Conservation (phyloP, 805 yeast genomes). For the Lipomyces mesembrius region DNA sequence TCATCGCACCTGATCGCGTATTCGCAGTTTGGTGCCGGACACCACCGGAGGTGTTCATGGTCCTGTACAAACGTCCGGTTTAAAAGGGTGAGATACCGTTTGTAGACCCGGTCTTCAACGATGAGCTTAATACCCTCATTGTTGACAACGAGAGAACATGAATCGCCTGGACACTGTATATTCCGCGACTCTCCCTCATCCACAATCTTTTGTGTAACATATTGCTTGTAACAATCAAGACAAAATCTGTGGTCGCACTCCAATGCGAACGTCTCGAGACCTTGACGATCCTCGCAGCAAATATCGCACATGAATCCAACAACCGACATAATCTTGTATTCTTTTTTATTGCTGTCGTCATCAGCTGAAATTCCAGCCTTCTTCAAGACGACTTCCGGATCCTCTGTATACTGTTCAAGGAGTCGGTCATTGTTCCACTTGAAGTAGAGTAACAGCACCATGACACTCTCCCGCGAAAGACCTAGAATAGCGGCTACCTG, state of each 20-base stretch:
- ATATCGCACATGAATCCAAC: constrained; percentile 59
- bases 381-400: constrained; percentile 47
- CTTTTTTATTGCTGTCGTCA: constrained; percentile 26
- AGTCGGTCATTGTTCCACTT: constrained; percentile 65
- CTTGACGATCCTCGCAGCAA: constrained; percentile 66
- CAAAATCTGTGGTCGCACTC: constrained; percentile 78
- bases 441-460: constrained; percentile 54
- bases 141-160: constrained; percentile 52
- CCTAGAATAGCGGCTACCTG: constrained; percentile 49
- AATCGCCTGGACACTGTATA: constrained; percentile 69
- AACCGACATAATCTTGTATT: constrained; percentile 38
- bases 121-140: constrained; percentile 46
- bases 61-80: constrained; percentile 57
- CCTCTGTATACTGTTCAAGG: constrained; percentile 59
- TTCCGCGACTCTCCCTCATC: constrained; percentile 46
- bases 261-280: constrained; percentile 53
- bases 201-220: constrained; percentile 53
- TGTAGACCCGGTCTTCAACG: constrained; percentile 42
- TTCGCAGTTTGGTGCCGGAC: constrained; percentile 84
- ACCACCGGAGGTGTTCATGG: constrained; percentile 62
- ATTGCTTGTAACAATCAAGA: constrained; percentile 65
- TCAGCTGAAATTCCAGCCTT: constrained; percentile 45
- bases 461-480: constrained; percentile 49
- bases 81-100: constrained; percentile 40
- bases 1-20: constrained; percentile 54